These are phyloP conservation scores for Cryphonectria carpinicola DNA, from an alignment of 2,329 filamentous ascomycete genomes.

Conservation along the genomic window DNA sequence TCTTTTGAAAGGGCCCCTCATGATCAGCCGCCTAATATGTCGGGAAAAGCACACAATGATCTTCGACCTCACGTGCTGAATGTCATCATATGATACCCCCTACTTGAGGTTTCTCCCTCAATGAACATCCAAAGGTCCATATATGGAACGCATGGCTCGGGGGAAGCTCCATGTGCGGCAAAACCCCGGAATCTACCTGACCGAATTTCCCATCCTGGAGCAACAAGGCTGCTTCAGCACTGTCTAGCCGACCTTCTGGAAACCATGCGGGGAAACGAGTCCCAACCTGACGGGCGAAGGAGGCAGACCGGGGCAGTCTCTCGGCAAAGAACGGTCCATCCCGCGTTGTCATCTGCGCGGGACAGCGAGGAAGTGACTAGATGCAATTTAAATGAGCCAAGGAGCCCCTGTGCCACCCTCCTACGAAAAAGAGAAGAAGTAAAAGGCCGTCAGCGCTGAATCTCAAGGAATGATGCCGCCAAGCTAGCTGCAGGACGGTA, in stretches of 20 bases:
- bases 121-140: not conserved
- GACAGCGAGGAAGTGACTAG: not conserved
- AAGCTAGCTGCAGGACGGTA: not conserved
- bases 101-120: not conserved
- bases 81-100: not conserved
- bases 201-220: conserved; percentile 13
- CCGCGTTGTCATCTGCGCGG: not conserved
- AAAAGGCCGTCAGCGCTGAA: not conserved
- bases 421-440: not conserved
- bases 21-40: not conserved
- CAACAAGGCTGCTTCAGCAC: conserved; percentile 3
- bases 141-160: not conserved
- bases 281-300: not conserved
- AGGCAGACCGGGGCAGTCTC: not conserved
- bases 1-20: too few relatives aligned
- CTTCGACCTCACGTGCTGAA: not conserved
- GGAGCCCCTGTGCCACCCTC: not conserved
- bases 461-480: not conserved
- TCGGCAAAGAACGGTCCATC: not conserved
- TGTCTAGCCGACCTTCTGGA: conserved; percentile 4
- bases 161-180: not conserved
- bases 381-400: not conserved
- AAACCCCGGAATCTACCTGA: conserved; percentile 12
- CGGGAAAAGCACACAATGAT: not conserved
- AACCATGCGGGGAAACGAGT: conserved; percentile 6